A percentile compares a stretch with the other conserved stretches of the same genome.
Conservation (phyloP, 192 early-diverging fungal genomes). For the Backusella liffmaniae region DNA sequence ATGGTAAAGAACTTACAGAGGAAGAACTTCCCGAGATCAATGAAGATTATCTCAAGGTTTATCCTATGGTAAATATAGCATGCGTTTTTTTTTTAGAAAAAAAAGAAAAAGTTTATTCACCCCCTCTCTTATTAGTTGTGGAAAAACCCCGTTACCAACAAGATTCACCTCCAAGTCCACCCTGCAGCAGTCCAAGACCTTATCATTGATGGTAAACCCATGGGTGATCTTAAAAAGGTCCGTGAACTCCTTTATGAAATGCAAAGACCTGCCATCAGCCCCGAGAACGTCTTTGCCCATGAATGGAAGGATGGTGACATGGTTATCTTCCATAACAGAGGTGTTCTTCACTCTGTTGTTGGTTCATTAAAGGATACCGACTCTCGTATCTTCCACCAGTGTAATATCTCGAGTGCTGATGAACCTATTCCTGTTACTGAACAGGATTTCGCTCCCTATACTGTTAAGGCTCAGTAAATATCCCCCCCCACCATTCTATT, state of each 20-base stretch:
- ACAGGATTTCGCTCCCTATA: conserved; percentile 33
- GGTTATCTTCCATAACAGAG: conserved; percentile 38
- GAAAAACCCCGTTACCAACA: conserved; percentile 39
- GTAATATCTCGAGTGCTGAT: conserved; percentile 26
- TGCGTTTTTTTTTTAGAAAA: not conserved
- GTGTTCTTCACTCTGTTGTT: conserved; percentile 35
- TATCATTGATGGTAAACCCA: conserved; percentile 37
- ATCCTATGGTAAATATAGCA: conserved; percentile 31
- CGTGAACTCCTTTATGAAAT: conserved; percentile 32
- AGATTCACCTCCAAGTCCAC: conserved; percentile 38
- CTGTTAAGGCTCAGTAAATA: not conserved
- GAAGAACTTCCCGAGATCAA: conserved; percentile 29
- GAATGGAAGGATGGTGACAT: conserved; percentile 38
- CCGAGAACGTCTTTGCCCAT: conserved; percentile 32
- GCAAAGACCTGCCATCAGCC: conserved; percentile 34
- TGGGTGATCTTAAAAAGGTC: conserved; percentile 35
- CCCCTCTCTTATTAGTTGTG: conserved; percentile 13
- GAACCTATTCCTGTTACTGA: conserved; percentile 32
- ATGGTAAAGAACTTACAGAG: conserved; percentile 27
- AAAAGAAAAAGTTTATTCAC: not conserved
- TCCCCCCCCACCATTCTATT: too few relatives aligned
- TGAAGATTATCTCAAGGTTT: conserved; percentile 31
- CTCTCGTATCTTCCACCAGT: conserved; percentile 33
- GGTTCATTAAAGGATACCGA: conserved; percentile 30
- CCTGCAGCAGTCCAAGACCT: conserved; percentile 34